Evolutionary conservation across 495 filamentous ascomycete genomes (phyloP).

Genomic region (Penicillium egyptiacum): DNA sequence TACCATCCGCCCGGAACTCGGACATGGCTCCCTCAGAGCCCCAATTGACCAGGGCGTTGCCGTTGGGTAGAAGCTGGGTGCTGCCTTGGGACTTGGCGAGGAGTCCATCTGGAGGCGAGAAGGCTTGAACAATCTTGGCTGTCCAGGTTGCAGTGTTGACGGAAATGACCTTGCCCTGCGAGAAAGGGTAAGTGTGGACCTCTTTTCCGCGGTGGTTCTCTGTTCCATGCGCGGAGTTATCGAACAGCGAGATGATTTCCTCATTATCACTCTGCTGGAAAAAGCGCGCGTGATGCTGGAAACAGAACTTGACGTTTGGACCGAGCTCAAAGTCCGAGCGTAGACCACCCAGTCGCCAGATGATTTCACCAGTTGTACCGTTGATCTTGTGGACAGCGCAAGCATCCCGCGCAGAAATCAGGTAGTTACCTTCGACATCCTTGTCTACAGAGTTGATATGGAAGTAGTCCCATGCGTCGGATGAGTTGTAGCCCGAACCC

Average conservation of each 20-base stretch:
- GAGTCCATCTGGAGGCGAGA: constrained; percentile 48
- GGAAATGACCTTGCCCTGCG: constrained; percentile 56
- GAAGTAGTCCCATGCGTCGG: constrained; percentile 46
- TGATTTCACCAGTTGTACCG: constrained; percentile 54
- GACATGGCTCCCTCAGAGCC: constrained; percentile 54
- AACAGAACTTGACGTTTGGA: constrained; percentile 51
- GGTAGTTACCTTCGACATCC: constrained; percentile 48
- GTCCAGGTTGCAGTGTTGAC: constrained; percentile 51
- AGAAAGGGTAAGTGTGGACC: constrained; percentile 43
- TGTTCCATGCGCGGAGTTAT: constrained; percentile 49
- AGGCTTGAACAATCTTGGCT: constrained; percentile 45
- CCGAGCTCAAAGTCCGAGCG: constrained; percentile 43
- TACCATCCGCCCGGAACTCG: constrained; percentile 50
- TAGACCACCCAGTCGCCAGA: constrained; percentile 56
- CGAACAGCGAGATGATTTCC: constrained; percentile 52
- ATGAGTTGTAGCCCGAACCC: constrained; percentile 48
- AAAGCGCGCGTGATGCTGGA: constrained; percentile 60
- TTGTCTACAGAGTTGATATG: constrained; percentile 43
- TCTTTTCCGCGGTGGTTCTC: constrained; percentile 45
- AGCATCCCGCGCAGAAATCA: constrained; percentile 56
- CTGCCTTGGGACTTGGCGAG: constrained; percentile 57
- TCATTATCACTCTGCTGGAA: constrained; percentile 42
- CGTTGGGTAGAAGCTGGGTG: constrained; percentile 54
- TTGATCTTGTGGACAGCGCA: constrained; percentile 57
- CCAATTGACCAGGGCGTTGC: constrained; percentile 57